Evolutionary conservation across 257 asterid species (phyloP), one percentile per base, ranked within the genome.

Genomic region (Ajuga chamaepitys): DNA sequence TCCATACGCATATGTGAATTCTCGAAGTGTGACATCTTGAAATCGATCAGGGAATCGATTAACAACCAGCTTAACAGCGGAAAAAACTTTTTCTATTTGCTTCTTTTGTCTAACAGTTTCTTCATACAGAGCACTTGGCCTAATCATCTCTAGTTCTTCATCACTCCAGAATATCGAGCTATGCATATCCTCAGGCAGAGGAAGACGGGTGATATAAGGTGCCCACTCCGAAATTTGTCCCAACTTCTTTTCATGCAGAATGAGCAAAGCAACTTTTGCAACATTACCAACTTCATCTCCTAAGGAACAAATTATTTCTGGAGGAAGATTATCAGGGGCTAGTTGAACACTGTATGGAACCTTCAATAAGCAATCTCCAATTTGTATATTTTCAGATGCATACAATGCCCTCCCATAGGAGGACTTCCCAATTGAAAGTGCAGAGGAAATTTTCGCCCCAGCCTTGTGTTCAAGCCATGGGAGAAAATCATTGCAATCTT

Each of bases 391-490:
- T 73, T 74, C 62, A n/a, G 82, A 41, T 67, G 96, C 94, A 74
- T 64, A 80, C 60, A 93, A 73, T 21, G 86, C 75, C 74, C 91
- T 89, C 46, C 98, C 97, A 9, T 68, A 53, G 28, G 82, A 66
- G 34, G 88, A 84, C 57, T 78, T 81, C 52, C 90, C 96, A 30
- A 93, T 79, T 17, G 82, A 70, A 62, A 93, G 95, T 6, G 63
- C 61, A 0, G 94, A 81, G 34, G 96, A 89, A 59, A 89, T 81
- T 40, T 74, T 62, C 4, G 66, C 34, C 25, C 89, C 86, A 12
- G 91, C 87, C 60, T 84, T 87, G 58, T 38, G 74, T 67, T 84
- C 91, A 71, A 89, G 78, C 97, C 98, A 89, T 7, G 83, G 85
- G 52, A 89, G 81, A 70, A 92, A 77, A 51, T 84, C 89, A 6